Evolutionary conservation across 192 early-diverging fungal genomes (phyloP), one percentile per base, ranked within the genome.

Genomic region (Coemansia guatemalensis): DNA sequence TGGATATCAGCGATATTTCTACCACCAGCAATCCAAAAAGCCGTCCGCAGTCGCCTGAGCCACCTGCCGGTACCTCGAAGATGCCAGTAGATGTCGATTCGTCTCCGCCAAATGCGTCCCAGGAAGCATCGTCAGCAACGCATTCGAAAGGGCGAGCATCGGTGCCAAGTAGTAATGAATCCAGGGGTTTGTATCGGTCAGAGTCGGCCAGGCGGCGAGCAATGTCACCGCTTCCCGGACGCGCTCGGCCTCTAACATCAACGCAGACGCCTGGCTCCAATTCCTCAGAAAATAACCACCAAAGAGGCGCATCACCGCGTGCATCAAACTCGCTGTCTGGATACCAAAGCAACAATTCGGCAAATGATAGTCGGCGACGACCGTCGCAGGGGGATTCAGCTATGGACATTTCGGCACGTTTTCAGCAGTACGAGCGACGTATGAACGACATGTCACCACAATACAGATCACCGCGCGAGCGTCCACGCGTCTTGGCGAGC

Each of bases 1-100:
- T 75, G 66, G 76, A 79, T 25, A 52, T 41, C 18, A 79, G 76
- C 71, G 76, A 79, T 29, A 71, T 79, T 22, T 79, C 76, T 22
- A 79, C 73, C 71, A 58, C 48, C 50, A 79, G 76, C 64, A 68
- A 70, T 27, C 64, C 68, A 17, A 53, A 51, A 48, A 76, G 74
- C 48, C 68, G 69, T 35, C 41, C 70, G 48, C 67, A 68, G 23
- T 73, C 75, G 27, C 75, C 75, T 1, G 69, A 64, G 8, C 41
- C 66, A 12, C 11, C n/a, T 7, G 68, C 35, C 24, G 41, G 17
- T 33, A 60, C 59, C 12, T 14, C 49, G 26, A 67, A 67, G 32
- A 47, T 52, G 41, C 58, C 65, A 14, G 21, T 62, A 21, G 27
- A 49, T 47, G 5, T n/a, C 54, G 21, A 49, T 35, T 49, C 23